These are phyloP conservation scores for Crithidia expoeki DNA, from an alignment of 208 protist genomes.

Conservation along the genomic window DNA sequence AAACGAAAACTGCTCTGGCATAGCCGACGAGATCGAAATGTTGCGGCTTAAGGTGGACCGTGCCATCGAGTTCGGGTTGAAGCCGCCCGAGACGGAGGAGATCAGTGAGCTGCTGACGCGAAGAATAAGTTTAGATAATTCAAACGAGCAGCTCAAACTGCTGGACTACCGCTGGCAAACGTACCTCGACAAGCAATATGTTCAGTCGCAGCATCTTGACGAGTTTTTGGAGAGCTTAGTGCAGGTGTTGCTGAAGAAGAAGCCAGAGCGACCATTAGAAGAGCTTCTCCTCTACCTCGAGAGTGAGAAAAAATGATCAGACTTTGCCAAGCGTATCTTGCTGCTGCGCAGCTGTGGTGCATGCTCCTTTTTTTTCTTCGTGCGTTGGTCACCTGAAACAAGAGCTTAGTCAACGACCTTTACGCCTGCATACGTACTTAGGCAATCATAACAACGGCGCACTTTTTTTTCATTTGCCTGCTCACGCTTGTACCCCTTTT, in stretches of 20 bases:
- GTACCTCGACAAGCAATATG: conserved; percentile 55
- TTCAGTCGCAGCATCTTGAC: conserved; percentile 46
- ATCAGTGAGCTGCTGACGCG: conserved; percentile 31
- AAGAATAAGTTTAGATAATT: conserved; percentile 25
- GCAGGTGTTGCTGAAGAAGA: conserved; percentile 47
- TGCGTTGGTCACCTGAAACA: no score
- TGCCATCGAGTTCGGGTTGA: conserved; percentile 33
- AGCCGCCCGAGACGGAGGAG: conserved; percentile 30
- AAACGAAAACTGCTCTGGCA: neutral
- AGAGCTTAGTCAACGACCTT: no score
- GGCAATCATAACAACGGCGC: neutral
- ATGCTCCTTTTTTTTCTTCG: no score
- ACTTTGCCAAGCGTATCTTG: neutral
- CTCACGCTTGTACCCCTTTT: neutral
- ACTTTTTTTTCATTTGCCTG: no score
- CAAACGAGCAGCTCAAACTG: conserved; percentile 41
- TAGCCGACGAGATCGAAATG: conserved; percentile 17
- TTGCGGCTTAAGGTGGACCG: conserved; percentile 32
- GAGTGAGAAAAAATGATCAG: conserved; percentile 23
- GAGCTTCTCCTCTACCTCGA: conserved; percentile 50
- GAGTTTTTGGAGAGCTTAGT: conserved; percentile 57
- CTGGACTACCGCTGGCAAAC: conserved; percentile 73
- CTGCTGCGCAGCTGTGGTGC: no score
- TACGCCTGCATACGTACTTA: no score
- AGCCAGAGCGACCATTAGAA: conserved; percentile 55